phyloP scores from a whole-genome alignment of 768 basidiomycete genomes.

The Leccinum uliginosum region DNA sequence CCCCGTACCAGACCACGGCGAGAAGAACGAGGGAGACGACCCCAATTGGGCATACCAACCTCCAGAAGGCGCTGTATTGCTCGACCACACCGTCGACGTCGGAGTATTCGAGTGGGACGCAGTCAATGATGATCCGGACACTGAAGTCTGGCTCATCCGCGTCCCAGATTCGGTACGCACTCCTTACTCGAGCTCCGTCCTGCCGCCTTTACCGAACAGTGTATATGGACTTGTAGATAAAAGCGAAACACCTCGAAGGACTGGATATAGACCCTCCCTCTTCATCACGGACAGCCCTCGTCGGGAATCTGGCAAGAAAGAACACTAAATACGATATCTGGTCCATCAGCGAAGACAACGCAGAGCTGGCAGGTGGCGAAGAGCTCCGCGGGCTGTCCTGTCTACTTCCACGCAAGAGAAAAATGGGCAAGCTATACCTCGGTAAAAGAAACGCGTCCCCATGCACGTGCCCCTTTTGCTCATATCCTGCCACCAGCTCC shows the following conservation, averaged over 20 bases:
- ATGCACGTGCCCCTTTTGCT: slow-evolving; percentile 33
- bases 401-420: slow-evolving; percentile 59
- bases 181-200: not conserved
- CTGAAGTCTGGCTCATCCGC: slow-evolving; percentile 70
- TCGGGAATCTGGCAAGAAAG: slow-evolving; percentile 54
- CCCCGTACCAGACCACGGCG: slow-evolving; percentile 26
- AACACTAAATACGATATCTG: slow-evolving; percentile 59
- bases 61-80: slow-evolving; percentile 45
- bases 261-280: slow-evolving; percentile 45
- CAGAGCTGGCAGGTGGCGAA: slow-evolving; percentile 46
- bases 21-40: slow-evolving; percentile 51
- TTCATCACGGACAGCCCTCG: slow-evolving; percentile 34
- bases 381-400: slow-evolving; percentile 60
- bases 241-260: slow-evolving; percentile 57
- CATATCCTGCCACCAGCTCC: slow-evolving; percentile 45
- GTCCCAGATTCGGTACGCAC: slow-evolving; percentile 60
- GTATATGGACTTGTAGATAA: slow-evolving; percentile 42
- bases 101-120: slow-evolving; percentile 67
- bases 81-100: slow-evolving; percentile 43
- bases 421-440: slow-evolving; percentile 53
- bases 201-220: not conserved
- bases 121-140: slow-evolving; percentile 48
- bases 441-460: slow-evolving; percentile 34
- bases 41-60: slow-evolving; percentile 58
- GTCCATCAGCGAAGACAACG: slow-evolving; percentile 46